These are phyloP conservation scores for Suillus subalutaceus DNA, from an alignment of 768 basidiomycete genomes.

Conservation along the genomic window DNA sequence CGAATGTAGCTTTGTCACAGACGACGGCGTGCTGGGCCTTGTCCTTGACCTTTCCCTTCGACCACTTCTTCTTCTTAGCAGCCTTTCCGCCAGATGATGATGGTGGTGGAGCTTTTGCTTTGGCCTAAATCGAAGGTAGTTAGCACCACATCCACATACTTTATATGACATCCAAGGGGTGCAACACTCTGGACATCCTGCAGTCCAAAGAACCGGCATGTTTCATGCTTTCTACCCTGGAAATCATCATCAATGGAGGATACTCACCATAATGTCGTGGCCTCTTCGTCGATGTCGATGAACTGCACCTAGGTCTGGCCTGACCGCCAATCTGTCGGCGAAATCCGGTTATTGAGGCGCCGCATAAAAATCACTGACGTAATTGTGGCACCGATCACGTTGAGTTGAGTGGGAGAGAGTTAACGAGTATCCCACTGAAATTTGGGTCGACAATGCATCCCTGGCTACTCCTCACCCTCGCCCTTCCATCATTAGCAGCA, in stretches of 20 bases:
- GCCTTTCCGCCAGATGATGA: conserved; percentile 78
- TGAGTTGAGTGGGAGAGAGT: neutral
- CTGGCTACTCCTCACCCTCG: conserved; percentile 47
- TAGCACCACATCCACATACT: conserved; percentile 24
- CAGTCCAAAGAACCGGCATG: neutral
- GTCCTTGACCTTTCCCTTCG: conserved; percentile 99
- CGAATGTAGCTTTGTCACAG: conserved; percentile 90
- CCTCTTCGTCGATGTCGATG: conserved; percentile 33
- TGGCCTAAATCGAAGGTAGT: conserved; percentile 53
- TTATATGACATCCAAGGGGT: conserved; percentile 25
- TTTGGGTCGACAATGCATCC: conserved; percentile 42
- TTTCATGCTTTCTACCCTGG: neutral
- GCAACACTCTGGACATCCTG: conserved; percentile 13
- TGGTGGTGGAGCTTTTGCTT: conserved; percentile 70
- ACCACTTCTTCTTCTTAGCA: conserved; percentile 99
- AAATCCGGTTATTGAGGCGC: conserved; percentile 25
- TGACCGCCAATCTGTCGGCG: conserved; percentile 16
- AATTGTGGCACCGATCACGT: conserved; percentile 19
- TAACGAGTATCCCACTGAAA: neutral
- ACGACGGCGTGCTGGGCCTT: conserved; percentile 97
- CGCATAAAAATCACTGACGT: conserved; percentile 27
- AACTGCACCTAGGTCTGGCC: neutral
- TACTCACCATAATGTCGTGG: conserved; percentile 32
- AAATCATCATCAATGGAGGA: neutral
- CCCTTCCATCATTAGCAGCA: conserved; percentile 43